Base-by-base conservation (phyloP, 164 flowering plant genomes). In the Macadamia integrifolia region DNA sequence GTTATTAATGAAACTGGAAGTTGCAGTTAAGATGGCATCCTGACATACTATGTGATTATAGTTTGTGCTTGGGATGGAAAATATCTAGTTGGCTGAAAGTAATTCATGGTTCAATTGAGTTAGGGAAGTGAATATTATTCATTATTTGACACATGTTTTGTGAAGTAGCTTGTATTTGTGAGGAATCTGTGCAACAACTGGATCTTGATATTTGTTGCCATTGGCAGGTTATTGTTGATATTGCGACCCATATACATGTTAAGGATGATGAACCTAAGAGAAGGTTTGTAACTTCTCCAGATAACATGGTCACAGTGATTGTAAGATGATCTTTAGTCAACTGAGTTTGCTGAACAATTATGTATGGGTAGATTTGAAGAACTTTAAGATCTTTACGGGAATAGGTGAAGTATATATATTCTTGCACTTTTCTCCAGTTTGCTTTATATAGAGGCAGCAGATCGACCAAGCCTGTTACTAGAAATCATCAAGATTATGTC, bases 391-490 rank as follows among this genome's bases (percentile, higher is more conserved):
- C 17, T 1, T 43, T n/a, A n/a, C n/a, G 14, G 17, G 66, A 29
- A 31, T 63, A 43, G 11, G 11, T 43, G 1, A 1, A 46, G 3
- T 3, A n/a, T n/a, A n/a, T n/a, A n/a, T n/a, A n/a, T n/a, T n/a
- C n/a, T n/a, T n/a, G n/a, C n/a, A n/a, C n/a, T n/a, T n/a, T n/a
- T n/a, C n/a, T 13, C n/a, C 87, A 94, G 99, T 84, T 80, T 90
- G 81, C 93, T 94, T 67, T 86, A 29, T 62, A 77, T 94, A 66
- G 98, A 94, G 86, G 90, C 99, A 70, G 97, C 97, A n/a, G 99
- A 94, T 77, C 81, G 95, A 66, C 89, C 99, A 71, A 98, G 99
- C 23, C 71, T 94, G 75, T 71, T 94, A 30, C 60, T 89, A 61
- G 99, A 90, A 69, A 72, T 94, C 65, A 78, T 94, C 66, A 84